phyloP scores from a whole-genome alignment of 2,329 filamentous ascomycete genomes.

The Alternaria sp. region DNA sequence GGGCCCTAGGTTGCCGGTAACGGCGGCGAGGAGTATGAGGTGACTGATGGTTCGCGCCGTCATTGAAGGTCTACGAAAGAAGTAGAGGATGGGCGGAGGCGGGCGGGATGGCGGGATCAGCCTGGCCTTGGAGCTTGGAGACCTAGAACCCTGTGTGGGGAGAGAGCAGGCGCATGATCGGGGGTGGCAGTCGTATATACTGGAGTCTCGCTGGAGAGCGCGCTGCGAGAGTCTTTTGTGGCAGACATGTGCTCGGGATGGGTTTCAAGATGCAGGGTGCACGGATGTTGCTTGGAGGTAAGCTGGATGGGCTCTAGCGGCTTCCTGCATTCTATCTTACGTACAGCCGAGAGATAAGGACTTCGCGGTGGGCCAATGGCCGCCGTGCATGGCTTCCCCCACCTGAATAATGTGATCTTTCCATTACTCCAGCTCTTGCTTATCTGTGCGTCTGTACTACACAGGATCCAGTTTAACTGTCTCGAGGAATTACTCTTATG shows the following conservation, averaged over 20 bases:
- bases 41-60: constrained; percentile 51
- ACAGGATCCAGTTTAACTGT: constrained; percentile 7
- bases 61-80: constrained; percentile 46
- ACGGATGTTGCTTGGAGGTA: constrained; percentile 10
- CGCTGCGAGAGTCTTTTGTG: constrained; percentile 41
- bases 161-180: constrained; percentile 29
- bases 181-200: constrained; percentile 20
- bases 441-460: constrained; percentile 19
- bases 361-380: constrained; percentile 28
- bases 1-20: constrained; percentile 48
- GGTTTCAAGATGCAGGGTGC: constrained; percentile 14
- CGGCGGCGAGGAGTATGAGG: constrained; percentile 51
- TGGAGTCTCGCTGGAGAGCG: constrained; percentile 21
- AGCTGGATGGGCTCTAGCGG: constrained; percentile 19
- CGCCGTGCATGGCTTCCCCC: constrained; percentile 19
- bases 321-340: constrained; percentile 11
- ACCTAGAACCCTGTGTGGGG: constrained; percentile 33
- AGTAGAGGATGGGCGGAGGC: constrained; percentile 12
- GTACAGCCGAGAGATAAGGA: constrained; percentile 40
- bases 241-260: constrained; percentile 42
- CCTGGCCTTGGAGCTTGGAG: constrained; percentile 17
- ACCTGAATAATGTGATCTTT: constrained; percentile 23
- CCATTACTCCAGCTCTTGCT: constrained; percentile 23
- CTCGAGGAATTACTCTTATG: constrained; percentile 44
- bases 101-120: constrained; percentile 24